phyloP scores from a whole-genome alignment of 2,329 filamentous ascomycete genomes.

The Teratosphaeria destructans region DNA sequence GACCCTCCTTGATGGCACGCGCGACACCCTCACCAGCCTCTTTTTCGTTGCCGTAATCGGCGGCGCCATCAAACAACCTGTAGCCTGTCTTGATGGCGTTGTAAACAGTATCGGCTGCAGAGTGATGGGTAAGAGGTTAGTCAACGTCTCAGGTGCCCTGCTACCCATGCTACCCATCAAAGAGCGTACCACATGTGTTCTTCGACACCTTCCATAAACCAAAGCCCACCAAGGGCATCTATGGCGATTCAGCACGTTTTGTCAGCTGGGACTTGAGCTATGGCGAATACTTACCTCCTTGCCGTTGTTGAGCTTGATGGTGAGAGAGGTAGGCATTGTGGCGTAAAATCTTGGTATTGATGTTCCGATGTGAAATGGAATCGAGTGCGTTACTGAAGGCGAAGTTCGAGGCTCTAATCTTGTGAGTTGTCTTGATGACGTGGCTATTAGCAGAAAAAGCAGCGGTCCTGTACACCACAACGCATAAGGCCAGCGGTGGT shows the following conservation, averaged over 20 bases:
- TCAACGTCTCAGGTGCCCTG: no score
- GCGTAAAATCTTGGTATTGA: slow-evolving; percentile 13
- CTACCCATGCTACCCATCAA: no score
- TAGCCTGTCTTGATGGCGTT: slow-evolving; percentile 55
- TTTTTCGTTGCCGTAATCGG: slow-evolving; percentile 73
- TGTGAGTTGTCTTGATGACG: background rate
- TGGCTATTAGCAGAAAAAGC: background rate
- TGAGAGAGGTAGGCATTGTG: slow-evolving; percentile 20
- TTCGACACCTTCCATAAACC: slow-evolving; percentile 78
- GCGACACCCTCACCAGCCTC: slow-evolving; percentile 67
- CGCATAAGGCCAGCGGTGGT: background rate
- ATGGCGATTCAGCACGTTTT: background rate
- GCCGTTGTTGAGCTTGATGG: slow-evolving; percentile 29
- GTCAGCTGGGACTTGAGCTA: background rate
- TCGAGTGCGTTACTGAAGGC: background rate
- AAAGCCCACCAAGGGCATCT: slow-evolving; percentile 69
- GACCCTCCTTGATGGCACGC: slow-evolving; percentile 68
- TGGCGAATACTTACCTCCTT: slow-evolving; percentile 17
- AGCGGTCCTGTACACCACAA: slow-evolving; percentile 2
- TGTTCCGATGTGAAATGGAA: background rate
- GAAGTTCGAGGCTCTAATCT: background rate
- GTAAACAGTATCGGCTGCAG: slow-evolving; percentile 60
- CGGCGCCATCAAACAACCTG: slow-evolving; percentile 51
- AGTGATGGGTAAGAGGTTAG: no score
- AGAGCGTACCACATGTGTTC: slow-evolving; percentile 39